These are phyloP conservation scores for Botryotinia calthae DNA, from an alignment of 2,329 filamentous ascomycete species.

Conservation along the genomic window DNA sequence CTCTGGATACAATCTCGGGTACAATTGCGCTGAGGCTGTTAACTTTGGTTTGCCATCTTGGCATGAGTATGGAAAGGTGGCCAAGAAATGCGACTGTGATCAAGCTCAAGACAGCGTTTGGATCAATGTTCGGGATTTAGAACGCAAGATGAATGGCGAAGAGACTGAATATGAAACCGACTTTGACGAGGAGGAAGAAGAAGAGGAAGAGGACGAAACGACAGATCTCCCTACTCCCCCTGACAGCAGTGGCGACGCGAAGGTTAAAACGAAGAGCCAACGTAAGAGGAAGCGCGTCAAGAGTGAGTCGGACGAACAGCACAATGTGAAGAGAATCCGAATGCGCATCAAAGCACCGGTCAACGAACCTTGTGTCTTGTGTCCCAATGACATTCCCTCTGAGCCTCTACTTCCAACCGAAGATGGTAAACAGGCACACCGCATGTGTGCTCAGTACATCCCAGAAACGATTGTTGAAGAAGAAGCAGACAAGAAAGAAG, in stretches of 20 bases:
- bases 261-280: slow-evolving; percentile 50
- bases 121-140: slow-evolving; percentile 95
- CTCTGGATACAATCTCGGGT: slow-evolving; percentile 95
- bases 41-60: slow-evolving; percentile 96
- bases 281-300: slow-evolving; percentile 67
- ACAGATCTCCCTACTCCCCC: slow-evolving; percentile 78
- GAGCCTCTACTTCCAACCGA: slow-evolving; percentile 84
- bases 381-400: slow-evolving; percentile 82
- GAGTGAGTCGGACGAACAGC: slow-evolving; percentile 42
- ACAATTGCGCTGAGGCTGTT: slow-evolving; percentile 98
- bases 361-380: slow-evolving; percentile 83
- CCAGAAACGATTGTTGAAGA: slow-evolving; percentile 79
- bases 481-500: slow-evolving; percentile 64
- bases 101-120: slow-evolving; percentile 95
- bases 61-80: slow-evolving; percentile 91
- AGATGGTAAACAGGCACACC: slow-evolving; percentile 82
- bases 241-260: slow-evolving; percentile 65
- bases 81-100: slow-evolving; percentile 95
- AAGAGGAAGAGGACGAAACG: slow-evolving; percentile 58
- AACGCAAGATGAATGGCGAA: slow-evolving; percentile 89
- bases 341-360: slow-evolving; percentile 67
- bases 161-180: slow-evolving; percentile 80
- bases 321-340: slow-evolving; percentile 67
- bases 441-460: slow-evolving; percentile 84
- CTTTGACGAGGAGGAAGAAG: slow-evolving; percentile 67